phyloP scores from a whole-genome alignment of 108 stramenopile genomes.

The Nannochloropsis granulata region DNA sequence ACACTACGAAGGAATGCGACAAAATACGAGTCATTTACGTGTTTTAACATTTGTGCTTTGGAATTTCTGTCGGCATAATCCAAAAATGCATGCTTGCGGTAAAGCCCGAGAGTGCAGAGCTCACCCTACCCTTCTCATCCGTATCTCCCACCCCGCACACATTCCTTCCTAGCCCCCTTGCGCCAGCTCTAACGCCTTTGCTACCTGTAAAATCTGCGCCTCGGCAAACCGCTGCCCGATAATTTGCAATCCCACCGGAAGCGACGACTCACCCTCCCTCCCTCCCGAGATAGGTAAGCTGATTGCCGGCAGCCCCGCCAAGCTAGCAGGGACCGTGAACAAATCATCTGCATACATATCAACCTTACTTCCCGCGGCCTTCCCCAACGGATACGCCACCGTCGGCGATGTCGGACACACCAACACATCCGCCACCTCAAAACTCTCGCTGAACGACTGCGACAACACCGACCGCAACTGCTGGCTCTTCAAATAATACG shows the following conservation, averaged over 20 bases:
- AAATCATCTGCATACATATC: slow-evolving; percentile 24
- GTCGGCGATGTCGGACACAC: slow-evolving; percentile 25
- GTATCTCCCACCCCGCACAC: no score
- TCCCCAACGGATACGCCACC: slow-evolving; percentile 13
- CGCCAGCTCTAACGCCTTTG: neutral
- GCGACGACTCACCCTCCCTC: neutral
- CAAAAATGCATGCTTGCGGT: no score
- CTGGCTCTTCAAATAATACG: slow-evolving; percentile 25
- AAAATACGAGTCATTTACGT: no score
- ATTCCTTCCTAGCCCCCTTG: no score
- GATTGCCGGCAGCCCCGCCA: slow-evolving; percentile 38
- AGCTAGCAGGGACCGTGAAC: slow-evolving; percentile 33
- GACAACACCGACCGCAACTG: slow-evolving; percentile 16
- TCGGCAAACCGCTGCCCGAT: neutral
- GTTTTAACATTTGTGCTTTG: no score
- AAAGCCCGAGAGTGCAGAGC: no score
- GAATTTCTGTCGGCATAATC: no score
- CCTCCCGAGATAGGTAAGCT: slow-evolving; percentile 11
- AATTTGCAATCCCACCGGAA: neutral
- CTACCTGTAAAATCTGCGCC: neutral
- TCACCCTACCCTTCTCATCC: no score
- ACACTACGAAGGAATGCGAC: no score
- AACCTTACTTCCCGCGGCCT: slow-evolving; percentile 6
- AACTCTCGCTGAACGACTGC: slow-evolving; percentile 13
- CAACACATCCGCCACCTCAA: slow-evolving; percentile 13